A percentile compares a stretch with the other conserved stretches of the same genome.
phyloP scores from a whole-genome alignment of 2,329 filamentous ascomycete genomes.

The Sclerotinia borealis region DNA sequence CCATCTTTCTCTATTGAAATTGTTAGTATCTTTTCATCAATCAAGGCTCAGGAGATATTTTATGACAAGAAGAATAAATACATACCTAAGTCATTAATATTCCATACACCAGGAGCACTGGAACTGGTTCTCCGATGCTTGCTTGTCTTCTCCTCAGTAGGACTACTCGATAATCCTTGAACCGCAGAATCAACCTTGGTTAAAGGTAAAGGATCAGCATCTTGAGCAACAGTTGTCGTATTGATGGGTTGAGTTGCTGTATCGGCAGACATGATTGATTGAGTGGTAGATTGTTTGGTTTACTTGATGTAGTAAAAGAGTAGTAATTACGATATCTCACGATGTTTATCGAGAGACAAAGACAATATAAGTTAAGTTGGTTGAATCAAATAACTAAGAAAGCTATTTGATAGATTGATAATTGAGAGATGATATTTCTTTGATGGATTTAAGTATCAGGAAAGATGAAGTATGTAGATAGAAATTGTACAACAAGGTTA shows the following conservation, averaged over 20 bases:
- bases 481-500: neutral
- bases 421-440: neutral
- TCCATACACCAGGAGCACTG: conserved; percentile 65
- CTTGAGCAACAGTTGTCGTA: neutral
- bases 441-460: neutral
- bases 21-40: neutral
- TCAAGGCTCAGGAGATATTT: neutral
- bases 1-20: conserved; percentile 59
- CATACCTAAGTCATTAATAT: conserved; percentile 82
- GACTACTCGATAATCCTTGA: conserved; percentile 65
- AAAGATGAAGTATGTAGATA: neutral
- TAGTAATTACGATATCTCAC: neutral
- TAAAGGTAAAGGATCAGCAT: conserved; percentile 44
- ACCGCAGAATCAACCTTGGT: conserved; percentile 90
- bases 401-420: neutral
- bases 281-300: neutral
- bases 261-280: conserved; percentile 44
- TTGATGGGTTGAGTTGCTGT: conserved; percentile 26
- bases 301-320: neutral
- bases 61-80: conserved; percentile 13
- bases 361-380: neutral
- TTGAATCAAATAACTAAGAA: neutral
- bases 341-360: neutral
- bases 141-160: conserved; percentile 59
- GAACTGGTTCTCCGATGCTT: conserved; percentile 67